Percentiles rank a stretch among this genome's conserved stretches.
Conservation (phyloP, 257 asterid species). For the Solanum verrucosum region DNA sequence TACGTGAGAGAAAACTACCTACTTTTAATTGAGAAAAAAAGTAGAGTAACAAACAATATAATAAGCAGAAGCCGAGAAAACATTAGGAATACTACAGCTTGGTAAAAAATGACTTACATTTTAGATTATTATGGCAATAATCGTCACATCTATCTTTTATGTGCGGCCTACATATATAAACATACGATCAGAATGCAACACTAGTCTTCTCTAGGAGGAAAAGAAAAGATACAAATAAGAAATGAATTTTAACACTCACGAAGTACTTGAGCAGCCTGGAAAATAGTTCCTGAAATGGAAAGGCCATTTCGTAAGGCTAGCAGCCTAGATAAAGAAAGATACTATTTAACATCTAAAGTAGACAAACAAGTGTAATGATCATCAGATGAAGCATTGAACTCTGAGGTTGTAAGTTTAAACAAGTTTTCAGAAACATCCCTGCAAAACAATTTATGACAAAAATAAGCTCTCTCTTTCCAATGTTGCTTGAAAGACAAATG, state of each 20-base stretch:
- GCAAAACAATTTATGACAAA: not conserved
- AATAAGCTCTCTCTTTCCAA: not conserved
- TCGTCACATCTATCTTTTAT: not conserved
- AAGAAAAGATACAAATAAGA: not conserved
- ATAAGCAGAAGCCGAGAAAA: not conserved
- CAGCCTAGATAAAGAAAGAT: not conserved
- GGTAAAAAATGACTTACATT: not conserved
- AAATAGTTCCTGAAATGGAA: conserved; percentile 2
- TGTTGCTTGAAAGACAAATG: not conserved
- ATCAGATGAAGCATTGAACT: not conserved
- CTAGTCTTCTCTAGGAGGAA: not conserved
- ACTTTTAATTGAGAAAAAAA: not conserved
- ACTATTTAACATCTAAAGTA: not conserved
- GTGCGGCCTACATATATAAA: not conserved
- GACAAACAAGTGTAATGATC: not conserved
- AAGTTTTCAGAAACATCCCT: conserved; percentile 15
- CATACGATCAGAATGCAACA: not conserved
- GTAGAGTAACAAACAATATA: not conserved
- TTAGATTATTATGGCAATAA: not conserved
- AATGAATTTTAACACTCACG: not conserved
- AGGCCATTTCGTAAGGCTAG: not conserved
- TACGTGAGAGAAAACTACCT: not conserved
- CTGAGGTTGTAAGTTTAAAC: not conserved
- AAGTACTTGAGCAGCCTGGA: conserved; percentile 2
- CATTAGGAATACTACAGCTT: not conserved